Evolutionary conservation across 805 yeast species (phyloP), one percentile per base, ranked within the genome.

Genomic region (Cyberlindnera euphorbiiphila): DNA sequence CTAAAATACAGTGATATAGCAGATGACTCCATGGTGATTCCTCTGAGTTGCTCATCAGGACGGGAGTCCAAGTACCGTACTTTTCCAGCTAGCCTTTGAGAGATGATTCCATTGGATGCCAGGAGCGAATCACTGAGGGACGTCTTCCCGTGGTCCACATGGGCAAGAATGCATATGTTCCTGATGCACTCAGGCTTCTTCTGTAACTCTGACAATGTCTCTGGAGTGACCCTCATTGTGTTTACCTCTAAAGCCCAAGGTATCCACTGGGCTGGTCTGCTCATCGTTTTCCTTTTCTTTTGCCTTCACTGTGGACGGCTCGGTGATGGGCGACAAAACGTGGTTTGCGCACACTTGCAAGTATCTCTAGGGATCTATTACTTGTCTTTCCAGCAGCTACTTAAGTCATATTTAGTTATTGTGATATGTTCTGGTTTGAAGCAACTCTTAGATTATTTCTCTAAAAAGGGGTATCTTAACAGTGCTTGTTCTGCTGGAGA

Each of bases 91-190:
- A 89, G 72, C 55, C 91, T 71, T 49, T 84, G 95, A 0, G 98
- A 91, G 30, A 93, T 88, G 58, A 93, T 88, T 34, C 98, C 98
- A 62, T 94, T 93, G 25, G 96, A 83, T 18, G 98, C 98, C 26
- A 93, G 65, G 32, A 93, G 65, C 9, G 95, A 84, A 60, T 93
- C 99, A 29, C 95, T 84, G 22, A 93, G 67, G 2, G 98, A 86
- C 0, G 99, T 93, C 64, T 93, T 93, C 19, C 99, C 99, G 57
- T 93, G 99, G 60, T 93, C 99, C 17, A 93, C 98, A 62, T 93
- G 99, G 0, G 99, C 99, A 34, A 93, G 69, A 44, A 93, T 87
- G 62, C 98, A 93, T 29, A 93, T 86, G 61, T 93, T 93, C 43
- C 98, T 71, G 21, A 91, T 78, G 43, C 76, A 67, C 12, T 72